Evolutionary conservation across 768 basidiomycete genomes (phyloP), one percentile per base, ranked within the genome.

Genomic region (Phanerodontia chrysosporium): DNA sequence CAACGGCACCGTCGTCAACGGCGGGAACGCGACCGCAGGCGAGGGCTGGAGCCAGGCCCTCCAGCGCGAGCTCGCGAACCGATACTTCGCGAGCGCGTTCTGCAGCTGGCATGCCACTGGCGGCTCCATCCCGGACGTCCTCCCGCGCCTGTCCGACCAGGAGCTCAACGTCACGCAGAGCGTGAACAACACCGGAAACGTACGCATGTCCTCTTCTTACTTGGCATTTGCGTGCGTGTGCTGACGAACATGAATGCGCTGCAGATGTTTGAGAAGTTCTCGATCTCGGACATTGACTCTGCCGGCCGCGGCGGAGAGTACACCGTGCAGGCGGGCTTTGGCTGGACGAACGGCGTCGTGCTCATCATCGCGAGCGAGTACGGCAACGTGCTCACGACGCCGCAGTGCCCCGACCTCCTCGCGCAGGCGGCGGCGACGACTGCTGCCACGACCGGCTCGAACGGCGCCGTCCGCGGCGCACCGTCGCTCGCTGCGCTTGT

Each of bases 41-140:
- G 89, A 90, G 66, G 87, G 83, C 2, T 92, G 90, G 90, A 77
- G 73, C 3, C 72, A 77, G 18, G 74, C 79, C 6, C 75, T 95
- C 18, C 77, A 77, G 65, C 80, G 89, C 45, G 84, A 91, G 68
- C 75, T 95, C 60, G 92, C 89, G 8, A 95, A 96, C 68, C 81
- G 95, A 39, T 96, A 95, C 70, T 77, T 90, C 64, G 76, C 87
- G 27, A 88, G 92, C 62, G 84, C 84, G 1, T 80, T 96, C 61
- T 97, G 95, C 72, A 92, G 90, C 64, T 98, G 95, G 95, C 82
- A 86, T 64, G 86, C 90, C 13, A 97, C 94, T 0, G 95, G 95
- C 32, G 95, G 95, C 5, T 85, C 85, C 3, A 89, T 98, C 45
- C 78, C 83, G 0, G 81, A 80, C 16, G 21, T 93, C 39, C 73